Base-by-base conservation (phyloP, 2,329 filamentous ascomycete species). In the Fusarium ambrosium region DNA sequence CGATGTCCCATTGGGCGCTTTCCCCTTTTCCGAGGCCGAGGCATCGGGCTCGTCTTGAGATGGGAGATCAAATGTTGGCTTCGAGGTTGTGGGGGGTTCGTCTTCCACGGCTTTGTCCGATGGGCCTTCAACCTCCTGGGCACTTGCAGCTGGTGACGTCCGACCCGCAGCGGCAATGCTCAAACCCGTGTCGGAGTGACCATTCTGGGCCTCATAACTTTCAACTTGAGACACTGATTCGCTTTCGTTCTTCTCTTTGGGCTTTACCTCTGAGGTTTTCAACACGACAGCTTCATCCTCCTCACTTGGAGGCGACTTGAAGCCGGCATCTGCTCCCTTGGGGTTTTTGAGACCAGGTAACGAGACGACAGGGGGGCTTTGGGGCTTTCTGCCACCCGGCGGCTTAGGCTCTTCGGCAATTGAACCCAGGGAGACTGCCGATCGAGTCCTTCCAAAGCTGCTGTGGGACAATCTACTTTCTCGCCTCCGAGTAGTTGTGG, bases 371-470 rank as follows among this genome's bases (percentile, higher is more conserved):
- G 68, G 68, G 32, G 74, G 70, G 11, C 58, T 66, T 39, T 69
- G 66, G 4, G 64, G 62, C 37, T 69, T 64, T 55, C 62, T 73
- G 10, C n/a, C 62, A 18, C 48, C 34, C 14, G 65, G 65, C 16
- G 53, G 76, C 64, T 81, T 84, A 8, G 84, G 81, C 56, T 85
- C 85, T 73, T 88, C 87, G 3, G 84, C 83, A 60, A 88, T 88
- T 18, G 86, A 84, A 9, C 85, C 82, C 7, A 89, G 80, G 4
- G 86, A 87, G 5, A 80, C 77, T n/a, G 79, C 78, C 24, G 84
- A 83, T 66, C 79, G 80, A n/a, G 80, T 81, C 27, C 83, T 82
- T n/a, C 77, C 78, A 43, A 81, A 76, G 45, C 82, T 81, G 62
- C 81, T 77, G 34, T 81, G 77, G 6, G 83, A 84, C 29, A 75